Evolutionary conservation across 306 rosid genomes (phyloP).

Genomic region (Chamaecrista fasciculata): DNA sequence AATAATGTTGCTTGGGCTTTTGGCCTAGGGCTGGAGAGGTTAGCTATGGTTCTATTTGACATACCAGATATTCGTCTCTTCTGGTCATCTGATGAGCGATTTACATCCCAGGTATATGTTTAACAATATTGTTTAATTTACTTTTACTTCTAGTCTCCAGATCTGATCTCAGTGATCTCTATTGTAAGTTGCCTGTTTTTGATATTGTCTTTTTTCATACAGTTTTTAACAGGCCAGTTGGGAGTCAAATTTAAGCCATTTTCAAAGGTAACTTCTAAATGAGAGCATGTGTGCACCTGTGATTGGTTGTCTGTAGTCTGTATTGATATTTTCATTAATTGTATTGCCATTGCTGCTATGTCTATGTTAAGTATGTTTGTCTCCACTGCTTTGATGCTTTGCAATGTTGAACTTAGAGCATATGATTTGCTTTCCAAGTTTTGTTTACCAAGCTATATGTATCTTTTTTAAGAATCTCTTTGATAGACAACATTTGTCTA

Average conservation of each 20-base stretch:
- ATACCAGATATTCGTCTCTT: conserved; percentile 96
- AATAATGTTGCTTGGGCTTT: conserved; percentile 97
- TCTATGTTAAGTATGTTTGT: conserved; percentile 9
- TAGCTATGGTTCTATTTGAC: conserved; percentile 97
- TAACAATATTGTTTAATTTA: conserved; percentile 17
- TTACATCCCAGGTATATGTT: conserved; percentile 82
- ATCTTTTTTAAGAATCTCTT: conserved; percentile 11
- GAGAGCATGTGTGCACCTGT: conserved; percentile 6
- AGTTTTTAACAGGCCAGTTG: conserved; percentile 75
- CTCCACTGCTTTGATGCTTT: conserved; percentile 6
- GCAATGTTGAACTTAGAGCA: conserved; percentile 22
- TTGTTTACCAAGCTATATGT: conserved; percentile 13
- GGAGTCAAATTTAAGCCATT: conserved; percentile 87
- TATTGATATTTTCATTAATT: background rate
- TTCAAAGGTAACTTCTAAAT: conserved; percentile 73
- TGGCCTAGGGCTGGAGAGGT: conserved; percentile 93
- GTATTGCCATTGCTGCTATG: conserved; percentile 9
- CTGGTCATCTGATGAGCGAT: conserved; percentile 91
- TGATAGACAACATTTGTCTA: conserved; percentile 1
- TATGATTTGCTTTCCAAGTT: conserved; percentile 19
- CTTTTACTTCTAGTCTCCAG: conserved; percentile 3
- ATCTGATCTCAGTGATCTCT: conserved; percentile 17
- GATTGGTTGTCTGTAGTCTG: conserved; percentile 5
- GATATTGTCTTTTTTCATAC: conserved; percentile 39
- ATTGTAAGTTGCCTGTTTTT: conserved; percentile 13